These are phyloP conservation scores for Eruca vesicaria DNA, from an alignment of 441 rosid species.

Conservation along the genomic window DNA sequence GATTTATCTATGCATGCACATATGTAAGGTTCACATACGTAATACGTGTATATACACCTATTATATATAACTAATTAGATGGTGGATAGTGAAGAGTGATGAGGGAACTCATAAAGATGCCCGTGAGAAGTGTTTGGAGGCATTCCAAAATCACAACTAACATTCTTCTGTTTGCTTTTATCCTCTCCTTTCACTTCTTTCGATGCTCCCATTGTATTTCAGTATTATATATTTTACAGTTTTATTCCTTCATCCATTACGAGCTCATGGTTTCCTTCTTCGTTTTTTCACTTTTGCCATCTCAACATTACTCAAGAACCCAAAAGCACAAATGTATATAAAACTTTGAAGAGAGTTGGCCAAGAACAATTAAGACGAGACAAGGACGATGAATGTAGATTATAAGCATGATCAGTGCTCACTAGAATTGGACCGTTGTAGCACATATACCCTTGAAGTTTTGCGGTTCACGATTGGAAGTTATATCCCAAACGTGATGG, in stretches of 20 bases:
- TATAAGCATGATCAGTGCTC: background rate
- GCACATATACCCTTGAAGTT: background rate
- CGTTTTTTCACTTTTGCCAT: background rate
- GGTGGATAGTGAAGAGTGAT: constrained; percentile 29
- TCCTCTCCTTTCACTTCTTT: background rate
- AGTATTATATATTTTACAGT: background rate
- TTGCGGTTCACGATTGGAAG: background rate
- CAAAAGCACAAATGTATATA: background rate
- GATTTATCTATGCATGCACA: constrained; percentile 6
- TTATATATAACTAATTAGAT: constrained; percentile 16
- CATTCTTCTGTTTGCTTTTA: background rate
- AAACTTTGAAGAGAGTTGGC: background rate
- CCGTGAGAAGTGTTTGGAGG: constrained; percentile 91
- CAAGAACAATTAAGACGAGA: background rate
- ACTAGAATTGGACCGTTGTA: background rate
- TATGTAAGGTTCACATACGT: background rate
- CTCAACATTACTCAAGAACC: background rate
- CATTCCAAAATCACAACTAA: constrained; percentile 56
- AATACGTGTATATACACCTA: background rate
- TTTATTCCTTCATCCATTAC: background rate
- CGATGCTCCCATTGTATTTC: background rate
- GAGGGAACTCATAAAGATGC: constrained; percentile 34
- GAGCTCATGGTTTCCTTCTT: background rate
- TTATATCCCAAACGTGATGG: background rate
- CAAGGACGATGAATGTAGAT: background rate